Conservation (phyloP, 1,284 basidiomycete species). For the Sporisorium graminicola region DNA sequence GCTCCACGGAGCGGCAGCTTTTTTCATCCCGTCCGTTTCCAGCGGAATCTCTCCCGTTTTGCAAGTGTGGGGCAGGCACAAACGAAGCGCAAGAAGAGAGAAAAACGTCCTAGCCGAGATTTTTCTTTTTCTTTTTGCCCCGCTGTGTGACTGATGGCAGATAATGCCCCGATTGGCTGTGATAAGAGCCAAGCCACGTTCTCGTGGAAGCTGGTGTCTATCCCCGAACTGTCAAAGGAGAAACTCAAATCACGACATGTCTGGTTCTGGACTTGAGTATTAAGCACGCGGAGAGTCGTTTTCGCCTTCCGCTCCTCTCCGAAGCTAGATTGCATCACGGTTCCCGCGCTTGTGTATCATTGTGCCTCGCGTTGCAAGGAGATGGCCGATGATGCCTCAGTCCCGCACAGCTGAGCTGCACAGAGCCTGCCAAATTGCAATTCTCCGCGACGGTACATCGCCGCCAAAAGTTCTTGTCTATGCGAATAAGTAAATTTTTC, state of each 20-base stretch:
- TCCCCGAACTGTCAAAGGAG: neutral
- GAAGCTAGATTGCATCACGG: too few relatives aligned
- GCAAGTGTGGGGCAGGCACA: constrained; percentile 9
- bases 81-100: neutral
- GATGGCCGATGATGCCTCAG: too few relatives aligned
- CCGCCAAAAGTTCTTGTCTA: neutral
- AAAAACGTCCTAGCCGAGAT: constrained; percentile 16
- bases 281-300: neutral
- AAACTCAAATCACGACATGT: neutral
- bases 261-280: neutral
- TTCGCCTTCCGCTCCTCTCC: neutral
- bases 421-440: neutral
- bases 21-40: neutral
- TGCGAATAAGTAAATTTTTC: too few relatives aligned
- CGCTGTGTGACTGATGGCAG: neutral
- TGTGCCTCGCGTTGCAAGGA: too few relatives aligned
- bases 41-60: neutral
- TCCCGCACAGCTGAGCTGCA: too few relatives aligned
- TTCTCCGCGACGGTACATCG: constrained; percentile 8
- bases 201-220: neutral
- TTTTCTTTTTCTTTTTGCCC: too few relatives aligned
- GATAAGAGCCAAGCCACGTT: constrained; percentile 11
- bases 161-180: constrained; percentile 11
- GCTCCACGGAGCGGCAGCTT: neutral
- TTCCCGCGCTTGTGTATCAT: too few relatives aligned